Evolutionary conservation across 1,284 basidiomycete genomes (phyloP).

Genomic region (Melampsora abietis-canadensis): DNA sequence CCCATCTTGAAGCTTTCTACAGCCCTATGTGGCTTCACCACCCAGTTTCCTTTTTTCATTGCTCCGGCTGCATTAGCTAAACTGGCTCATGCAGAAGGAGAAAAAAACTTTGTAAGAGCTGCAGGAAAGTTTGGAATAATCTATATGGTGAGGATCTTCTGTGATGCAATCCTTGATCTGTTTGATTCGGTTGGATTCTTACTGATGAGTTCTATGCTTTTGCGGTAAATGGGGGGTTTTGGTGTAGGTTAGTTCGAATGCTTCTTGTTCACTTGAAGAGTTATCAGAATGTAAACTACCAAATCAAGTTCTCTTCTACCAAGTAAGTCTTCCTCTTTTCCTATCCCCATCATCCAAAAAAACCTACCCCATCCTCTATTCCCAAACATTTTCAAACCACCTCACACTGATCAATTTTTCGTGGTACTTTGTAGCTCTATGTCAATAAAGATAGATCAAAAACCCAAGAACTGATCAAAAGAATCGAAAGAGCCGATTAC

Average conservation of each 20-base stretch:
- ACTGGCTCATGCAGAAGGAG: not conserved
- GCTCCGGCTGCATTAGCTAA: slow-evolving; percentile 7
- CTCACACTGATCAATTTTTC: too few species aligned
- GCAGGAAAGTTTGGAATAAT: not conserved
- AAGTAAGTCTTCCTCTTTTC: not conserved
- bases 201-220: too few species aligned
- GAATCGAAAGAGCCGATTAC: not conserved
- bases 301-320: not conserved
- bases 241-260: not conserved
- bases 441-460: slow-evolving; percentile 1
- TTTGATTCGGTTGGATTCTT: too few species aligned
- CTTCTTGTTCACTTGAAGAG: not conserved
- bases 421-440: not conserved
- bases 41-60: not conserved
- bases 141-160: not conserved
- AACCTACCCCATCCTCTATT: too few species aligned
- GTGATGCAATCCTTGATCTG: too few species aligned
- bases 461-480: not conserved
- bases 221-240: too few species aligned
- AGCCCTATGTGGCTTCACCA: not conserved
- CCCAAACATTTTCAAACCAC: too few species aligned
- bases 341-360: not conserved
- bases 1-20: not conserved
- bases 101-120: not conserved
- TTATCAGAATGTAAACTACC: not conserved